Base-by-base conservation (phyloP, 805 yeast genomes). In the Candida manassasensis region DNA sequence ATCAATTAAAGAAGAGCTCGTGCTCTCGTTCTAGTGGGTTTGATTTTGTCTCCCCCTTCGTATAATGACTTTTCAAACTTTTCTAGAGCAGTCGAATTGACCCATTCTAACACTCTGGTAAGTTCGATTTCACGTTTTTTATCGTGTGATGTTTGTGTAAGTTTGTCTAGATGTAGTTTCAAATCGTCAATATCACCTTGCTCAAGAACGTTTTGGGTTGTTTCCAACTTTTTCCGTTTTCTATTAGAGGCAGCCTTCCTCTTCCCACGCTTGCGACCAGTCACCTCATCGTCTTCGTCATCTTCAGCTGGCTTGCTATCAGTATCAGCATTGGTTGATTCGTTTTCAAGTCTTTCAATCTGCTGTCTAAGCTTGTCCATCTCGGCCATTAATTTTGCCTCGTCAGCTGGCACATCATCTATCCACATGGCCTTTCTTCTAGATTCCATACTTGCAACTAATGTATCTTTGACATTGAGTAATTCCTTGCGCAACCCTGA, bases 401-500 rank as follows among this genome's bases (percentile, higher is more conserved):
- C 61, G 6, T 47, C 60, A 14, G 52, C 55, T 0, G 73, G 66
- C 28, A 55, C 50, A 17, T 48, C 50, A 32, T 68, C 77, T 17
- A 71, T 42, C 38, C 65, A 67, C 35, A 80, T 53, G 3, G 81
- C 76, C 39, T 70, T 71, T 18, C 73, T 63, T 40, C 95, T 69
- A 1, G 85, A 72, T 8, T 55, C 63, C 45, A 84, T 74, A 45
- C 87, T 75, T 9, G 67, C 57, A 21, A 53, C 52, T 16, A 84
- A 67, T 12, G 73, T 69, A 8, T 75, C 81, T 42, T 73, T 71
- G 16, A 78, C 67, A 3, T 60, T 56, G 6, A 59, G 52, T 28
- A 85, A 53, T 47, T 84, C 94, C 45, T 80, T 81, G 26, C 75
- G 61, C 31, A 89, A 66, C 24, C 62, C 67, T 12, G 77, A 69